Base-by-base conservation (phyloP, 2,329 filamentous ascomycete species). In the Apiospora koreana region DNA sequence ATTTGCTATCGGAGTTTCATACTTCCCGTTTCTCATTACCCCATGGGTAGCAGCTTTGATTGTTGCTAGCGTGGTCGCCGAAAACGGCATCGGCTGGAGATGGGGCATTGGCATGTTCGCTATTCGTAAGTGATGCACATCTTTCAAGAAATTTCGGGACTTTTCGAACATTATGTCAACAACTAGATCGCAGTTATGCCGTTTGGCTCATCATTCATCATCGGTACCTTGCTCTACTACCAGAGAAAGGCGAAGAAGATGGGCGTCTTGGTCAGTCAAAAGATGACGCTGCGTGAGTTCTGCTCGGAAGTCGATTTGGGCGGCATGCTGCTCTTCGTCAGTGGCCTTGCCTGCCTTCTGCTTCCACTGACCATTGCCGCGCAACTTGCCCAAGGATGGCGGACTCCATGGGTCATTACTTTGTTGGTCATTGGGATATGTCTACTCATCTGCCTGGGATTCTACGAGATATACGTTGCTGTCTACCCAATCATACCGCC, bases 41-140 rank as follows among this genome's bases (percentile, higher is more conserved):
- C 85, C 88, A 0, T 90, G 87, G 84, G 81, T 87, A 16, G 85
- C 87, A 1, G 85, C 86, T 2, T 81, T 84, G 58, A 81, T 88
- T 23, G 83, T 84, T 0, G 78, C 81, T 9, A 80, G 77, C 23
- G 81, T 89, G 21, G 74, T 75, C 21, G 72, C 76, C 0, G 72
- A 74, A 16, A 73, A 74, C 0, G 80, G 81, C 8, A 80, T 84
- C 43, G 83, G 79, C 16, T 89, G 86, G 87, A 80, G 86, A 73
- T 89, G 87, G 87, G 87, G 87, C 8, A 87, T 87, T 71, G 87
- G 85, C 21, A 87, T 89, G 76, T 85, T 87, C 79, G 85, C 86
- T 12, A 84, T 89, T 68, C 79, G 54, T 62, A 62, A 62, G 54
- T 38, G 0, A 38, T n/a, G n/a, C n/a, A n/a, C 7, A 5, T 8